Evolutionary conservation across 2,329 filamentous ascomycete species (phyloP), one percentile per base, ranked within the genome.

Genomic region (Didymella segeticola): DNA sequence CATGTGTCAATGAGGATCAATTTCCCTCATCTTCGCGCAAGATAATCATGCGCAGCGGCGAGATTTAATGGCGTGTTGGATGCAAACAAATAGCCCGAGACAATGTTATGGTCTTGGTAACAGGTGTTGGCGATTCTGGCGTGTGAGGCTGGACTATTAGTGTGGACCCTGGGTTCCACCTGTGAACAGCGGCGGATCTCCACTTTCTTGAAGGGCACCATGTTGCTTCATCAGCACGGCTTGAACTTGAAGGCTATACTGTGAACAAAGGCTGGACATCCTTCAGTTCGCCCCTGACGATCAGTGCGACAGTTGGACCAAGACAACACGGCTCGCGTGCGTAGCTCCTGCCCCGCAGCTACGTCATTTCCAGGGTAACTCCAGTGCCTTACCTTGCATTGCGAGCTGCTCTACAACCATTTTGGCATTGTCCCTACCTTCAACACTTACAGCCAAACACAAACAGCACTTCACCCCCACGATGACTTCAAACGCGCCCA

Each of bases 401-500:
- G 23, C 45, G 30, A 43, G 23, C 34, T 45, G 33, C 45, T 45
- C 23, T 41, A 42, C 27, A 19, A 36, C 34, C 39, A 39, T 14
- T 29, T 15, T 14, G 30, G 7, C 38, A 27, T 38, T 12, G 26
- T 27, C 12, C 27, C 27, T 36, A n/a, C 30, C 22, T n/a, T 19
- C 20, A 5, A 37, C 20, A 19, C 19, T 30, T 9, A 38, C 25
- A 47, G 26, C 17, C 36, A 22, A 34, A 12, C n/a, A 34, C 27
- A 14, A 19, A 19, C 23, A n/a, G 23, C 22, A 22, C 9, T 29
- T 7, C 10, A 30, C n/a, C 14, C 14, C 19, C 59, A 65, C 49
- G 56, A 75, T 74, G 69, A 55, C 65, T 47, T 57, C 66, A 19
- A 70, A 71, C 51, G 73, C 82, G 60, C 88, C 88, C 19, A 93